These are phyloP conservation scores for Gossypium lobatum DNA, from an alignment of 441 rosid genomes.

Conservation along the genomic window DNA sequence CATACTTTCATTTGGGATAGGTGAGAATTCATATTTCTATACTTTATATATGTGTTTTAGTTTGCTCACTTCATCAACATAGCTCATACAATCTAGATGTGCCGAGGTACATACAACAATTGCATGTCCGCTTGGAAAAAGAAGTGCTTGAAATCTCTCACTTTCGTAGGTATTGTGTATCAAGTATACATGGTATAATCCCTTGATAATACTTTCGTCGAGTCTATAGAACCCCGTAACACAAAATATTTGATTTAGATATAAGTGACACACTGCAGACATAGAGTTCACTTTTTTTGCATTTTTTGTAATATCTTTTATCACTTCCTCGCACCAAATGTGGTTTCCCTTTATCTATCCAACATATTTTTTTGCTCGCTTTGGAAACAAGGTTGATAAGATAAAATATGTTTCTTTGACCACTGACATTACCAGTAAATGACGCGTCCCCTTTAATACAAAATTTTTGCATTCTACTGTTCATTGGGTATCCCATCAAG, in stretches of 20 bases:
- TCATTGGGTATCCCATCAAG: neutral
- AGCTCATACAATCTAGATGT: neutral
- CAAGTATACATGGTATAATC: neutral
- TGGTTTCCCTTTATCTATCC: neutral
- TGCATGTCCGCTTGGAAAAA: neutral
- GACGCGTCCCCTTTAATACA: neutral
- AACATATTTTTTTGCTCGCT: no score
- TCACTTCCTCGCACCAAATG: neutral
- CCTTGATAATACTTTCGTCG: neutral
- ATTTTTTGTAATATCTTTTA: neutral
- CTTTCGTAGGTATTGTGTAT: neutral
- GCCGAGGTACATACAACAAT: neutral
- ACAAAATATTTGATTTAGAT: no score
- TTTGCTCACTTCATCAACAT: neutral
- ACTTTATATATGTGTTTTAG: neutral
- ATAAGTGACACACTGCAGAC: neutral
- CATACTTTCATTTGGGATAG: no score
- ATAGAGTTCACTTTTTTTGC: no score
- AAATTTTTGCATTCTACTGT: no score
- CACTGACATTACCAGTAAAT: neutral
- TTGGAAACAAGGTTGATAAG: neutral
- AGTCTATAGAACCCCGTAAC: neutral
- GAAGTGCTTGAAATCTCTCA: neutral
- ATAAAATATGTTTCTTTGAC: neutral
- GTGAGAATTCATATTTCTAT: neutral